Conservation (phyloP, 2,329 filamentous ascomycete species). For the Penicillium concentricum region DNA sequence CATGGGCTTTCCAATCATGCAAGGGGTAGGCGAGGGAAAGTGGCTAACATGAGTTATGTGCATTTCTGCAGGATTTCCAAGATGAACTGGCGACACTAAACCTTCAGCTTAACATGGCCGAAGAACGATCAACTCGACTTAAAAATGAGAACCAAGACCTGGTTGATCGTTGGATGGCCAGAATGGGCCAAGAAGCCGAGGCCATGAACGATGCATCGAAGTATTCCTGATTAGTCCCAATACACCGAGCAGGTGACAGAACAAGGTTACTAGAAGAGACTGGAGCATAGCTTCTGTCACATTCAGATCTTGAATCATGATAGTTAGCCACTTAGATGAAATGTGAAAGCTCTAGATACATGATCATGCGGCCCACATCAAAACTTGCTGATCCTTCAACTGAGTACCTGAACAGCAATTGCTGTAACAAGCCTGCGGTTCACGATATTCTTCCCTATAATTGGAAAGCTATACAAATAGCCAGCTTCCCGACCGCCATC, state of each 20-base stretch:
- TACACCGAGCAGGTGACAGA: background rate
- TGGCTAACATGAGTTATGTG: conserved; percentile 8
- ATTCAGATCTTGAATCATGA: background rate
- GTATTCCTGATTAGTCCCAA: conserved; percentile 37
- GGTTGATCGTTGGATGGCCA: conserved; percentile 85
- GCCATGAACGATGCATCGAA: conserved; percentile 69
- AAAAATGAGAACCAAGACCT: conserved; percentile 83
- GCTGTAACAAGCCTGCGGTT: background rate
- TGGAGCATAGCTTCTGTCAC: background rate
- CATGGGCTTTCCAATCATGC: background rate
- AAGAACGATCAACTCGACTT: conserved; percentile 70
- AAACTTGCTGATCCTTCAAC: background rate
- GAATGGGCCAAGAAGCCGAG: conserved; percentile 82
- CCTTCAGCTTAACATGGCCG: conserved; percentile 81
- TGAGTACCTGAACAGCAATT: background rate
- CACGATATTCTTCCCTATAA: background rate
- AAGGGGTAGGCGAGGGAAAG: background rate
- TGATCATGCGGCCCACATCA: background rate
- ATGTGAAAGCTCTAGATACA: background rate
- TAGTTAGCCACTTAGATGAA: background rate
- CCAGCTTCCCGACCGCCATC: background rate
- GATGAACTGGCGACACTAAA: conserved; percentile 89
- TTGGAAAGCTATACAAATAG: background rate
- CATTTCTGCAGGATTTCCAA: conserved; percentile 66
- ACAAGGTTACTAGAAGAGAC: background rate